These are phyloP conservation scores for Amanita polypyramis DNA, from an alignment of 768 basidiomycete genomes.

Conservation along the genomic window DNA sequence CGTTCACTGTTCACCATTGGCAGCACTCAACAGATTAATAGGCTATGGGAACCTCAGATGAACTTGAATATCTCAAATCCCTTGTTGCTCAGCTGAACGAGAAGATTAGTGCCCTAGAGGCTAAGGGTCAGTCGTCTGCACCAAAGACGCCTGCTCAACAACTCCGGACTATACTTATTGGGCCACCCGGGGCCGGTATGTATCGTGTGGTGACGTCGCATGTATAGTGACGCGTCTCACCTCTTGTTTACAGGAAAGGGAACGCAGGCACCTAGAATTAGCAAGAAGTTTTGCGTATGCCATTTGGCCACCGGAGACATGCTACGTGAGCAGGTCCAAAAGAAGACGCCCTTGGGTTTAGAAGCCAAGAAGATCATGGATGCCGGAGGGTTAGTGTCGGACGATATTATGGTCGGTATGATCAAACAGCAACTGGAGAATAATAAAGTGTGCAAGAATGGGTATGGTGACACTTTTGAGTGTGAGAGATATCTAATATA, in stretches of 20 bases:
- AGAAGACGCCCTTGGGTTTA: conserved; percentile 80
- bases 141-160: conserved; percentile 58
- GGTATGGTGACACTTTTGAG: conserved; percentile 47
- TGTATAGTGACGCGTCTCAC: background rate
- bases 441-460: conserved; percentile 90
- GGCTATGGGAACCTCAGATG: conserved; percentile 56
- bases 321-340: conserved; percentile 86
- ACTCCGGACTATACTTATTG: conserved; percentile 85
- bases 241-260: conserved; percentile 73
- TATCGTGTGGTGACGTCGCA: conserved; percentile 7
- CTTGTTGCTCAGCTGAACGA: conserved; percentile 85
- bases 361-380: conserved; percentile 99
- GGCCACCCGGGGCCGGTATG: conserved; percentile 95
- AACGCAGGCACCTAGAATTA: conserved; percentile 92
- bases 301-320: conserved; percentile 99
- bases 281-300: conserved; percentile 90
- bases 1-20: conserved; percentile 1
- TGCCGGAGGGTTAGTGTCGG: conserved; percentile 85
- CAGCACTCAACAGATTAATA: conserved; percentile 8
- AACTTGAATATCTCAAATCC: conserved; percentile 91
- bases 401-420: conserved; percentile 97
- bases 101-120: conserved; percentile 79
- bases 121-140: conserved; percentile 37
- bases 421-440: conserved; percentile 92
- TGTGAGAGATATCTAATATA: background rate